A percentile compares a stretch with the other conserved stretches of the same genome.
These are phyloP conservation scores for Rhodotorula sp. DNA, from an alignment of 1,284 basidiomycete genomes.

Conservation along the genomic window DNA sequence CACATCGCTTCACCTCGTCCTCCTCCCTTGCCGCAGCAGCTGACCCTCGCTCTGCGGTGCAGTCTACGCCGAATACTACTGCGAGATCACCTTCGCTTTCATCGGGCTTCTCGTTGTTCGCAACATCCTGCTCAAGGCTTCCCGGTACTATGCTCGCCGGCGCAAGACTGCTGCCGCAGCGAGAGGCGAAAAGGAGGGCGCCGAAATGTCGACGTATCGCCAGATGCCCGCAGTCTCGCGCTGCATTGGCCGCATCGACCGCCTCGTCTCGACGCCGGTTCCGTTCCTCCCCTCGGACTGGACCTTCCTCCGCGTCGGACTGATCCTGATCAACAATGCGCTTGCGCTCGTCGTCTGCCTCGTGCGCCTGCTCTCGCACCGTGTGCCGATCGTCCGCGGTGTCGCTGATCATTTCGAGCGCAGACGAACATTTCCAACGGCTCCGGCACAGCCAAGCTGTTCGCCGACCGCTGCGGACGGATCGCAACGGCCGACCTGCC, in stretches of 20 bases:
- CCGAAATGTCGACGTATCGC: background rate
- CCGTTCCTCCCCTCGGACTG: slow-evolving; percentile 11
- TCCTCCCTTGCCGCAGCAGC: background rate
- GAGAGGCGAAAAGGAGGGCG: background rate
- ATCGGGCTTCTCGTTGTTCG: slow-evolving; percentile 28
- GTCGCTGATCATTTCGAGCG: background rate
- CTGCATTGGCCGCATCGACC: slow-evolving; percentile 6
- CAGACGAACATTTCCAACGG: slow-evolving; percentile 5
- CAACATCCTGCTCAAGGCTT: slow-evolving; percentile 14
- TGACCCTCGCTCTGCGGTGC: background rate
- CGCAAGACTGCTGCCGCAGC: background rate
- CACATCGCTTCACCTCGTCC: background rate
- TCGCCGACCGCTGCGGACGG: slow-evolving; percentile 30
- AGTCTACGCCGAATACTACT: slow-evolving; percentile 30
- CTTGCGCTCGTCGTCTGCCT: slow-evolving; percentile 8
- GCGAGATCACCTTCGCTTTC: slow-evolving; percentile 18
- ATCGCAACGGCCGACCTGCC: slow-evolving; percentile 32
- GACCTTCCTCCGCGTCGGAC: slow-evolving; percentile 16
- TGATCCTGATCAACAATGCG: slow-evolving; percentile 16
- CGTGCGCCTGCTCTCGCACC: background rate
- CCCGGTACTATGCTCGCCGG: slow-evolving; percentile 4
- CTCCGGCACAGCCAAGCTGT: slow-evolving; percentile 1
- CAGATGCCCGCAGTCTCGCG: slow-evolving; percentile 14
- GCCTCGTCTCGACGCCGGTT: background rate
- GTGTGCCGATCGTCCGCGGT: no score